phyloP scores from a whole-genome alignment of 2,329 filamentous ascomycete species.

The Pseudogymnoascus sp. region DNA sequence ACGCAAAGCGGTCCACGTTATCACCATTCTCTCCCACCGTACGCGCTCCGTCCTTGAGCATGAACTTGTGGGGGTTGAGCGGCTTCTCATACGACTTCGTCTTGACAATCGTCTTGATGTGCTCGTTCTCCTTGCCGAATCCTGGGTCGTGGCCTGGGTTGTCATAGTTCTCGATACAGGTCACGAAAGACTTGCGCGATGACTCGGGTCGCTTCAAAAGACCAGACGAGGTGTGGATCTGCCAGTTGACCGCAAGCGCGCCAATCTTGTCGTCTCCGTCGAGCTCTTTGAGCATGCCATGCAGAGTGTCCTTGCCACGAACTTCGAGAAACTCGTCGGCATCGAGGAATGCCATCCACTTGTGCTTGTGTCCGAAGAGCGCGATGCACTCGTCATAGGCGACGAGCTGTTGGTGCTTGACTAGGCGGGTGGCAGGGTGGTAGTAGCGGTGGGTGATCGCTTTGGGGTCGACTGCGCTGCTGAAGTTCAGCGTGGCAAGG shows the following conservation, averaged over 20 bases:
- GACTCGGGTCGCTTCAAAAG: conserved; percentile 22
- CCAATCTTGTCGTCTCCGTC: conserved; percentile 24
- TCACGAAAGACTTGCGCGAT: conserved; percentile 24
- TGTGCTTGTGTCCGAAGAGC: conserved; percentile 22
- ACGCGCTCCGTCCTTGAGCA: conserved; percentile 14
- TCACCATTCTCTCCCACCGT: conserved; percentile 26
- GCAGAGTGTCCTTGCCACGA: conserved; percentile 20
- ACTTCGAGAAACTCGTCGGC: conserved; percentile 28
- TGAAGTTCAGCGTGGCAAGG: conserved; percentile 13
- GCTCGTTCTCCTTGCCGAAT: conserved; percentile 22
- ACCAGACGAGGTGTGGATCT: conserved; percentile 26
- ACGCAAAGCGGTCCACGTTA: conserved; percentile 17
- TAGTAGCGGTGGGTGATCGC: conserved; percentile 22
- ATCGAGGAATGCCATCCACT: conserved; percentile 28
- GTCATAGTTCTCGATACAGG: conserved; percentile 22
- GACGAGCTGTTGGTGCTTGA: conserved; percentile 15
- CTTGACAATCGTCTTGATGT: conserved; percentile 29
- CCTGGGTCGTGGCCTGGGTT: conserved; percentile 14
- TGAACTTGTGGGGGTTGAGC: conserved; percentile 23
- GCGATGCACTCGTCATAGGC: conserved; percentile 22
- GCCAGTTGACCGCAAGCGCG: conserved; percentile 29
- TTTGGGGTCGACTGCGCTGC: conserved; percentile 16
- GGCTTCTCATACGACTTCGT: conserved; percentile 18
- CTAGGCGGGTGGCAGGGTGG: conserved; percentile 9
- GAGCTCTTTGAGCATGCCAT: conserved; percentile 23